Conservation (phyloP, 805 yeast genomes). For the Yarrowia alimentaria region DNA sequence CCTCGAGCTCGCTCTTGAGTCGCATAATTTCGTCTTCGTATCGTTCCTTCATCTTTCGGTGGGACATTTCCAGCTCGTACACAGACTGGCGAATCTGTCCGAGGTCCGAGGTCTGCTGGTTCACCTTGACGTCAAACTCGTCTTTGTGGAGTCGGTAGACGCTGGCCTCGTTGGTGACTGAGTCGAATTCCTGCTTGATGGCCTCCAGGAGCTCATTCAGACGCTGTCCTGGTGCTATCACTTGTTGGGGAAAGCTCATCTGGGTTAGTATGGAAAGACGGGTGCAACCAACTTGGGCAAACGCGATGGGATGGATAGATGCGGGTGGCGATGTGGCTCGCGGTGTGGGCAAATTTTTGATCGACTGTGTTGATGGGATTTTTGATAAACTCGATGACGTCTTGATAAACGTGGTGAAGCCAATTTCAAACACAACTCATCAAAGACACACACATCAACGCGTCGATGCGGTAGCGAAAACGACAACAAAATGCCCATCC, state of each 20-base stretch:
- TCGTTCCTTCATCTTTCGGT: conserved; percentile 90
- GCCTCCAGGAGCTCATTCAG: conserved; percentile 85
- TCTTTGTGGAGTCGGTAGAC: conserved; percentile 85
- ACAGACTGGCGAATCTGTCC: conserved; percentile 92
- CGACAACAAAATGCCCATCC: too few species aligned
- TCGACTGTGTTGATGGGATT: too few species aligned
- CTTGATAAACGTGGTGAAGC: too few species aligned
- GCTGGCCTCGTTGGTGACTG: conserved; percentile 79
- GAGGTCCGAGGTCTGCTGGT: conserved; percentile 89
- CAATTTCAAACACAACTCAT: too few species aligned
- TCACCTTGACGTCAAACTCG: conserved; percentile 70
- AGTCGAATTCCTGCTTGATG: conserved; percentile 85
- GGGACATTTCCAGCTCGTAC: conserved; percentile 89
- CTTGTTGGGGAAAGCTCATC: conserved; percentile 28
- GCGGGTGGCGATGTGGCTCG: too few species aligned
- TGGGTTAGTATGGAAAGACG: conserved; percentile 4
- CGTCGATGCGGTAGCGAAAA: too few species aligned
- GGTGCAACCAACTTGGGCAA: background rate
- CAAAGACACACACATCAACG: too few species aligned
- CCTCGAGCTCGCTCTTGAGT: conserved; percentile 81
- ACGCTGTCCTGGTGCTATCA: conserved; percentile 38
- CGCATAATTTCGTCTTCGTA: conserved; percentile 90
- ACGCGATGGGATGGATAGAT: too few species aligned
- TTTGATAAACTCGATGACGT: too few species aligned
- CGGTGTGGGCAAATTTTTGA: too few species aligned